Base-by-base conservation (phyloP, 257 asterid species). In the Solanum megistacrolobum region DNA sequence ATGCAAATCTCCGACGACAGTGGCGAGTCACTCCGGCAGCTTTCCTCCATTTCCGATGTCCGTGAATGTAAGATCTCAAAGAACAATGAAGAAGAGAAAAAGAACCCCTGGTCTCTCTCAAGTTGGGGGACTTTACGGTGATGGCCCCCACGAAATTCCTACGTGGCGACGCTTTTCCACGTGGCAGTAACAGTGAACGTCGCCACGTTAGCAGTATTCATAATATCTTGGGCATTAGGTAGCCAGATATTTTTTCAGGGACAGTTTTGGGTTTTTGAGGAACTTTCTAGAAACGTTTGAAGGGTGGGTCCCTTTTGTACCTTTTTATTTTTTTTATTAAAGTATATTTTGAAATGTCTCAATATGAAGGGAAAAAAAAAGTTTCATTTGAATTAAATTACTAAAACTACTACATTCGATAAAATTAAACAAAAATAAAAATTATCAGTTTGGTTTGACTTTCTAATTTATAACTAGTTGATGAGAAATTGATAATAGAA, bases 121-220 rank as follows among this genome's bases (percentile, higher is more conserved):
- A 60, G 27, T 60, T 60, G 29, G 68, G 68, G 68, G 68, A 8
- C 68, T 58, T 21, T 0, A 8, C 27, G 87, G 55, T 4, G 48
- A 25, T n/a, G 85, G 89, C 48, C 69, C 87, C 89, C 84, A 69
- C 62, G 11, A 29, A 73, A 86, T 92, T 85, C 91, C 94, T 94
- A 93, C 93, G 89, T 87, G 92, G 92, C 88, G 27, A 88, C 94
- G 93, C 96, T 94, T 95, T 94, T 91, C 92, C 95, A 91, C 94
- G 95, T 94, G 95, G 94, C 88, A 74, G 25, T 81, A 60, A 48
- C 46, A 81, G 71, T 85, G 27, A 76, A 16, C 2, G 14, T 27
- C 13, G 94, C 92, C 97, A 92, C 90, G 95, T 93, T 88, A 58
- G 86, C 91, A 14, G 62, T 12, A 12, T 86, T 66, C 91, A 91